Evolutionary conservation across 139 green algal species (phyloP).

Genomic region (Coelastrella sp.): DNA sequence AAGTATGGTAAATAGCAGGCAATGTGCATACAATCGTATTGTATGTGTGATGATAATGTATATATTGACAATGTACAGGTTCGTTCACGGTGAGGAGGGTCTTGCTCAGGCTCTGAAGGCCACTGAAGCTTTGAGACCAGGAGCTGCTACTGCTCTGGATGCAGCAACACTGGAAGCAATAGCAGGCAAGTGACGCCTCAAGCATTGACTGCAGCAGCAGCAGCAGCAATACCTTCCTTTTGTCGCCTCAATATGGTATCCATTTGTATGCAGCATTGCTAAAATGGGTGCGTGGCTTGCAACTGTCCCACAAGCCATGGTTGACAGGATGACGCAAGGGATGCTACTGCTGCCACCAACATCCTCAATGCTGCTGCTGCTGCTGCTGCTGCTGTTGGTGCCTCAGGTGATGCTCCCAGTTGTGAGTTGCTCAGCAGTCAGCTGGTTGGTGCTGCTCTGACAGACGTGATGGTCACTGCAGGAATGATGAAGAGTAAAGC

Average conservation of each 20-base stretch:
- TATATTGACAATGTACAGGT: constrained; percentile 49
- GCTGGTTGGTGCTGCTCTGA: constrained; percentile 65
- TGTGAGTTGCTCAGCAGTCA: not conserved
- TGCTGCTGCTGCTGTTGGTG: not conserved
- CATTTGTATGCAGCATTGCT: not conserved
- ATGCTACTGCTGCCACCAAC: too few relatives aligned
- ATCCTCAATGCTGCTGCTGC: too few relatives aligned
- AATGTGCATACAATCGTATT: not conserved
- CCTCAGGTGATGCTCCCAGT: constrained; percentile 39
- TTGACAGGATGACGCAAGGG: too few relatives aligned
- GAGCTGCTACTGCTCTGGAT: constrained; percentile 82
- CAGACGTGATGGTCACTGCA: constrained; percentile 86
- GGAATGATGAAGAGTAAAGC: constrained; percentile 91
- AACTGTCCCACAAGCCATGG: too few relatives aligned
- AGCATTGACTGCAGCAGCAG: too few relatives aligned
- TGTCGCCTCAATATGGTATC: not conserved
- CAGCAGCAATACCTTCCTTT: too few relatives aligned
- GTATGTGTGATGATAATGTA: not conserved
- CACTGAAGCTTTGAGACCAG: constrained; percentile 76
- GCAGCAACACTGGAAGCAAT: constrained; percentile 82
- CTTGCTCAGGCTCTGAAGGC: constrained; percentile 88
- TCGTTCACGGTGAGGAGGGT: constrained; percentile 96
- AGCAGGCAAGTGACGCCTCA: constrained; percentile 53
- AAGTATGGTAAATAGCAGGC: too few relatives aligned
- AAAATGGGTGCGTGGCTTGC: not conserved